Base-by-base conservation (phyloP, 768 basidiomycete genomes). In the Suillus paluster region DNA sequence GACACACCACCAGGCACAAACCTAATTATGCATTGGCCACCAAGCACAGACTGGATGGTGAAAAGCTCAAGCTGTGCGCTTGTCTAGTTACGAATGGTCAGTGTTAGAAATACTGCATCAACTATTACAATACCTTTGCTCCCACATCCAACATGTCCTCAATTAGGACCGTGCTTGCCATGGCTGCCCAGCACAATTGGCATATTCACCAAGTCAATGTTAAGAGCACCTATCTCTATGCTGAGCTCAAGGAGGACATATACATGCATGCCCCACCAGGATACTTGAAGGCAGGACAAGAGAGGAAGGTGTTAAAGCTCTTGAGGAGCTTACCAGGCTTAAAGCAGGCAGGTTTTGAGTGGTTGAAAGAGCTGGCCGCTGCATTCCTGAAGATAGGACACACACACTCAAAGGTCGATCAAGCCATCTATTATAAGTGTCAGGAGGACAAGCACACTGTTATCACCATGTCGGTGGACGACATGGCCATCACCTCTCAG, bases 281-380 rank as follows among this genome's bases (percentile, higher is more conserved):
- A 0, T 79, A 71, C 53, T n/a, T 52, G 5, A 60, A 49, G 14
- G 9, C 41, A 4, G 58, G 39, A 34, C 36, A 70, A 4, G 71
- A 74, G 30, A 59, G 71, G 19, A 67, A 73, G 61, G 63, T 68
- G 71, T n/a, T 70, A 69, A 61, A 55, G 58, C 11, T 67, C 77
- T 1, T 50, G 60, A 1, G 64, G 68, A 21, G 66, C 71, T 62
- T 83, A 9, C 83, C 83, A 59, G 77, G 82, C 0, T 69, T 82
- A 4, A 76, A 75, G 23, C 78, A 80, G 59, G 67, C 73, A 5
- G 74, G 68, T 8, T 54, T 66, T 11, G 57, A 70, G 44, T 80
- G 78, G 78, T 73, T 75, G 41, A 15, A 71, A 57, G 49, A 49
- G 19, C 23, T 60, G 11, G 48, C 46, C 0, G 38, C 3, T 1